These are phyloP conservation scores for Erigeron canadensis DNA, from an alignment of 129 eudicot genomes.

Conservation along the genomic window DNA sequence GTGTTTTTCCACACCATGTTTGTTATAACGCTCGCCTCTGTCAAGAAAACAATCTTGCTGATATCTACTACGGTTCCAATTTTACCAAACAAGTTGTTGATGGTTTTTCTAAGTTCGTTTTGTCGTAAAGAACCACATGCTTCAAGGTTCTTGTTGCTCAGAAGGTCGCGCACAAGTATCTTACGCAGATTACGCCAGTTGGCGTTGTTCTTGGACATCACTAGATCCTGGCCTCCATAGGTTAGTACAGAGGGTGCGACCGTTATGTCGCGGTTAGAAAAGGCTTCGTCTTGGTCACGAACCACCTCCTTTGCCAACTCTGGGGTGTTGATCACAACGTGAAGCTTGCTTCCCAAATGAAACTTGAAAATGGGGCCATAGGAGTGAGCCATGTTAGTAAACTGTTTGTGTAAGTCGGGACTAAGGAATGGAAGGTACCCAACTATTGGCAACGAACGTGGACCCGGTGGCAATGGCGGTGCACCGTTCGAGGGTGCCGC, in stretches of 20 bases:
- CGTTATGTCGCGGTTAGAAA: background rate
- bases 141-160: conserved; percentile 4
- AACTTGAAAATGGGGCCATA: conserved; percentile 17
- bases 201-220: background rate
- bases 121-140: background rate
- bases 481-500: background rate
- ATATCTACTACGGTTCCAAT: background rate
- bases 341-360: conserved; percentile 11
- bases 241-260: background rate
- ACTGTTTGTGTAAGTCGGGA: conserved; percentile 9
- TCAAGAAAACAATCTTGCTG: background rate
- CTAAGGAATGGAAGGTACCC: conserved; percentile 21
- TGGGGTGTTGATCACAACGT: conserved; percentile 9
- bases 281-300: conserved; percentile 12
- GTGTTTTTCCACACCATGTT: background rate
- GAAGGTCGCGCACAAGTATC: background rate
- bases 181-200: background rate
- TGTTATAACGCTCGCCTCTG: background rate
- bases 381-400: conserved; percentile 12
- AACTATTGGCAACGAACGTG: conserved; percentile 10
- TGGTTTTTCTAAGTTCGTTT: background rate
- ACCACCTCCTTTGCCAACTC: conserved; percentile 17
- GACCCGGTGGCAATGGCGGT: conserved; percentile 18
- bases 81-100: background rate
- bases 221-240: background rate